Evolutionary conservation across 257 asterid genomes (phyloP).

Genomic region (Verbena officinalis): DNA sequence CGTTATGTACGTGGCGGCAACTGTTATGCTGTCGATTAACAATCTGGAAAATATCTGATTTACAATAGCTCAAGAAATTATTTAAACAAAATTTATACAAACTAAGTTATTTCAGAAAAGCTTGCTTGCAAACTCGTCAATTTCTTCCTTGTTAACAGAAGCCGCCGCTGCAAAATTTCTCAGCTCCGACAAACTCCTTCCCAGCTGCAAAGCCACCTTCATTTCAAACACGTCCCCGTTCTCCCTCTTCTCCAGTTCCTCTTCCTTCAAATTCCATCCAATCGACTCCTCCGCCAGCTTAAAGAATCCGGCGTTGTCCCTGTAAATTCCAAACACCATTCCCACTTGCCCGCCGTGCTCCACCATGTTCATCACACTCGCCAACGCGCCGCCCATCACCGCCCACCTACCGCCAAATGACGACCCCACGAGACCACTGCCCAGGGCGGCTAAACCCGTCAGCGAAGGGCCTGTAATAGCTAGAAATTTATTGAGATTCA

Average conservation of each 20-base stretch:
- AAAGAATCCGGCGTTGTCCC: constrained; percentile 80
- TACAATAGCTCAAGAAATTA: constrained; percentile 8
- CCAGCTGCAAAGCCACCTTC: constrained; percentile 68
- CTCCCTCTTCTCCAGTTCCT: constrained; percentile 53
- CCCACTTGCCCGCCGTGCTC: constrained; percentile 88
- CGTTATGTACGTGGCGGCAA: constrained; percentile 49
- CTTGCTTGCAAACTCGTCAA: constrained; percentile 62
- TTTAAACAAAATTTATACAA: background rate
- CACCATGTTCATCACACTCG: constrained; percentile 56
- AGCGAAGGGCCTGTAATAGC: constrained; percentile 56
- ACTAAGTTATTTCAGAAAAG: constrained; percentile 41
- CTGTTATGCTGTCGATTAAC: constrained; percentile 42
- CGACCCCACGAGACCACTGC: constrained; percentile 44
- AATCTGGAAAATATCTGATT: background rate
- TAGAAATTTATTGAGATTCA: constrained; percentile 53
- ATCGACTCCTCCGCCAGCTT: constrained; percentile 62
- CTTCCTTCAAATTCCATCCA: constrained; percentile 48
- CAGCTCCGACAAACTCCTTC: constrained; percentile 71
- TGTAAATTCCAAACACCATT: constrained; percentile 84
- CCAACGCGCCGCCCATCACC: constrained; percentile 63
- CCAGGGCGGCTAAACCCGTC: constrained; percentile 65
- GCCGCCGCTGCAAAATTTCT: constrained; percentile 48
- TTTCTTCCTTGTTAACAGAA: too few relatives aligned
- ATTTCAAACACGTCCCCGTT: constrained; percentile 67
- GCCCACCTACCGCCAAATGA: constrained; percentile 40